A percentile compares a stretch with the other conserved stretches of the same genome.
phyloP scores from a whole-genome alignment of 148 eudicot genomes.

The Pharnaceum exiguum region DNA sequence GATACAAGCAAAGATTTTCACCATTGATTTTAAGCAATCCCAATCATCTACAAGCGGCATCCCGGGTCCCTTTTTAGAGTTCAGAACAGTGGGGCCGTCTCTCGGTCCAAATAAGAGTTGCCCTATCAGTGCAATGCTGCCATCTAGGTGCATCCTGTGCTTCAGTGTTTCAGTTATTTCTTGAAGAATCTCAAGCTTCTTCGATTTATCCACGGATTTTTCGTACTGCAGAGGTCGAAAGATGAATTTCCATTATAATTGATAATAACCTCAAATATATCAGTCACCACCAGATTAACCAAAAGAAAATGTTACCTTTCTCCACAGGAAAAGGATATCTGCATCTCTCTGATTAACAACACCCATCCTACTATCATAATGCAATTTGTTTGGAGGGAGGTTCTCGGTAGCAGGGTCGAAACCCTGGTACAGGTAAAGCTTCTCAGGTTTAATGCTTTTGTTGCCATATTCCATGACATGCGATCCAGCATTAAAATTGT shows the following conservation, averaged over 20 bases:
- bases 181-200: conserved; percentile 40
- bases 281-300: not conserved
- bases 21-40: conserved; percentile 88
- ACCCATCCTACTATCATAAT: conserved; percentile 28
- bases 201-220: conserved; percentile 25
- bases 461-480: conserved; percentile 97
- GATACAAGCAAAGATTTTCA: conserved; percentile 8
- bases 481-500: conserved; percentile 47
- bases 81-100: conserved; percentile 41
- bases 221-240: conserved; percentile 40
- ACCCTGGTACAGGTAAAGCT: conserved; percentile 46
- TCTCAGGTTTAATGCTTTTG: conserved; percentile 53
- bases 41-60: conserved; percentile 78
- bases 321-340: conserved; percentile 77
- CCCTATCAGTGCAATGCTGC: conserved; percentile 60
- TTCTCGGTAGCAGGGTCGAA: conserved; percentile 41
- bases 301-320: conserved; percentile 32
- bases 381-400: conserved; percentile 41
- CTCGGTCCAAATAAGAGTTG: conserved; percentile 53
- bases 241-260: not conserved
- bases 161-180: conserved; percentile 48
- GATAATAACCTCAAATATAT: not conserved
- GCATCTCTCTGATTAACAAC: conserved; percentile 92
- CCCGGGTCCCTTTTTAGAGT: conserved; percentile 35
- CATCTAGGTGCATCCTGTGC: conserved; percentile 63